A percentile compares a stretch with the other conserved stretches of the same genome.
phyloP scores from a whole-genome alignment of 768 basidiomycete species.

The Rhodotorula toruloides region DNA sequence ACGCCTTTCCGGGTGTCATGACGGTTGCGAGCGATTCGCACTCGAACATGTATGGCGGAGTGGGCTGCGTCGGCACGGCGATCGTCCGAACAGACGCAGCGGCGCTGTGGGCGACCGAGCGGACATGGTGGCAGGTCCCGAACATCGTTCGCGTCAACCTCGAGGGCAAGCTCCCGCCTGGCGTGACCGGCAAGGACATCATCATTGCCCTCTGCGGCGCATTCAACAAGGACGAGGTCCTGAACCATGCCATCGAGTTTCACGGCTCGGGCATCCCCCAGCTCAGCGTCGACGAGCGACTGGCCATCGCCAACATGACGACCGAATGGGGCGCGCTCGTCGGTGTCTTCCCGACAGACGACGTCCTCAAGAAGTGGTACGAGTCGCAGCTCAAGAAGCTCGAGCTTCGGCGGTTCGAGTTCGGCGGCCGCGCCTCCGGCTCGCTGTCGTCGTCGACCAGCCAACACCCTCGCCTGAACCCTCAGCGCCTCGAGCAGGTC shows the following conservation, averaged over 20 bases:
- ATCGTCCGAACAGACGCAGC: slow-evolving; percentile 90
- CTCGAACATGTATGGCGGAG: slow-evolving; percentile 93
- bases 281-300: slow-evolving; percentile 79
- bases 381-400: slow-evolving; percentile 64
- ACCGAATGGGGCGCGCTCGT: slow-evolving; percentile 98
- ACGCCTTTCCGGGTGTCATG: slow-evolving; percentile 90
- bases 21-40: slow-evolving; percentile 58
- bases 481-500: slow-evolving; percentile 62
- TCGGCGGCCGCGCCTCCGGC: slow-evolving; percentile 43
- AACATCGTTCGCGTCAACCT: slow-evolving; percentile 93
- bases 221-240: slow-evolving; percentile 92
- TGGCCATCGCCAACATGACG: slow-evolving; percentile 95
- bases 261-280: slow-evolving; percentile 76
- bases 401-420: slow-evolving; percentile 69
- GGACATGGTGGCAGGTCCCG: slow-evolving; percentile 99
- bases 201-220: slow-evolving; percentile 93
- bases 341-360: slow-evolving; percentile 90
- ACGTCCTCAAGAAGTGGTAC: slow-evolving; percentile 78
- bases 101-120: slow-evolving; percentile 94
- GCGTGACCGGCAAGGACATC: slow-evolving; percentile 96
- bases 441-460: slow-evolving; percentile 43
- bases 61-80: slow-evolving; percentile 93
- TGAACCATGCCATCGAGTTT: slow-evolving; percentile 96
- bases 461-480: slow-evolving; percentile 79
- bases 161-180: slow-evolving; percentile 69